A percentile compares a stretch with the other conserved stretches of the same genome.
phyloP scores from a whole-genome alignment of 768 basidiomycete species.

The Boletus barrowsii region DNA sequence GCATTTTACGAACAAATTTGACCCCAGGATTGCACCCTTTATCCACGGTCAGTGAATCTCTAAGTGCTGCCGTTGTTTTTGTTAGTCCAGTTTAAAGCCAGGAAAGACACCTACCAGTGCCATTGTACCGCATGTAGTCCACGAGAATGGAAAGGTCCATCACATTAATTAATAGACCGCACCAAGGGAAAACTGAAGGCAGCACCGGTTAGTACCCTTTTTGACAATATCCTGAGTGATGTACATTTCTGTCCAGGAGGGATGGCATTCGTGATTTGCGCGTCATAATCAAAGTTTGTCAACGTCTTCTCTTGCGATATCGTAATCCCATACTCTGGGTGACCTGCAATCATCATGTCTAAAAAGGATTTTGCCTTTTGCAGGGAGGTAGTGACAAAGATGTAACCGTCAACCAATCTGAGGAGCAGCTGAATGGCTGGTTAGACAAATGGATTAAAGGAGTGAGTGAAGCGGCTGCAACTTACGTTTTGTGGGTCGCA shows the following conservation, averaged over 20 bases:
- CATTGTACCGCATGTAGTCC: conserved; percentile 71
- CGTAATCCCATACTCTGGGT: conserved; percentile 92
- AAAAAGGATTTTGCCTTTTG: conserved; percentile 66
- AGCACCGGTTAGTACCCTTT: not conserved
- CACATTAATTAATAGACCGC: conserved; percentile 81
- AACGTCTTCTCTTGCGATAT: conserved; percentile 87
- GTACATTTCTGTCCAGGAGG: conserved; percentile 44
- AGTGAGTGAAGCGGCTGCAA: not conserved
- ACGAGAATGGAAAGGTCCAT: conserved; percentile 70
- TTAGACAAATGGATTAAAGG: not conserved
- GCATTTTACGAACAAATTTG: conserved; percentile 67
- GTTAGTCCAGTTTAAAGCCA: not conserved
- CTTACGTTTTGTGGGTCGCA: conserved; percentile 62
- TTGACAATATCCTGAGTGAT: not conserved
- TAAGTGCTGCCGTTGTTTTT: conserved; percentile 43
- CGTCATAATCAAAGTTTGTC: conserved; percentile 74
- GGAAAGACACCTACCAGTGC: conserved; percentile 46
- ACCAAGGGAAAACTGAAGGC: conserved; percentile 83
- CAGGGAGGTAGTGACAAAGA: conserved; percentile 73
- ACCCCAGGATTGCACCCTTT: conserved; percentile 64
- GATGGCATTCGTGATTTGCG: conserved; percentile 51
- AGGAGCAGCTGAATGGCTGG: conserved; percentile 57
- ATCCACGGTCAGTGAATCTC: conserved; percentile 69
- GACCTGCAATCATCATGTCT: conserved; percentile 73
- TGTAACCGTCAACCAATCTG: conserved; percentile 89